Conservation (phyloP, 768 basidiomycete species). For the Cystofilobasidium capitatum region DNA sequence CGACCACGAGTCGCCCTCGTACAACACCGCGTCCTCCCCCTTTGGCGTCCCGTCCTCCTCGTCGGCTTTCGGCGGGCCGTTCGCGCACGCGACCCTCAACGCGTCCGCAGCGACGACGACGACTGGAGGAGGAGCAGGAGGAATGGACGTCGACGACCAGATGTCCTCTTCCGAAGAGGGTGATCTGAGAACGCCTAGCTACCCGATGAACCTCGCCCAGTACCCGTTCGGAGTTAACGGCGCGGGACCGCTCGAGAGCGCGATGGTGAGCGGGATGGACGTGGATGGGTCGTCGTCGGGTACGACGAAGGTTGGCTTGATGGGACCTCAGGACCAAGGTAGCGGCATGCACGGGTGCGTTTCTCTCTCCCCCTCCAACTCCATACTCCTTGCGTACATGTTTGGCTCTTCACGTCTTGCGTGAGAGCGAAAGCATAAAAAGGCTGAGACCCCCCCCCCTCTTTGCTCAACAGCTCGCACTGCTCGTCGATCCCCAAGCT, state of each 20-base stretch:
- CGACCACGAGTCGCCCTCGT: background rate
- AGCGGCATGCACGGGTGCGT: background rate
- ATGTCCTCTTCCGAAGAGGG: background rate
- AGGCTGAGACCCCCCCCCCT: background rate
- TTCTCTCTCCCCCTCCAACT: background rate
- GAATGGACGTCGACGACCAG: background rate
- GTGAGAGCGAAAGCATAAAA: too few species aligned
- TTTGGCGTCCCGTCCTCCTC: background rate
- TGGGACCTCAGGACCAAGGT: background rate
- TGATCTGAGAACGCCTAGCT: background rate
- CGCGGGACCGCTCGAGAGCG: background rate
- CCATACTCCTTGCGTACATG: too few species aligned
- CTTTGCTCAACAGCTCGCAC: background rate
- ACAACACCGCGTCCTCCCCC: background rate
- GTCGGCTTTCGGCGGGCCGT: background rate
- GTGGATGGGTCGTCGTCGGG: background rate
- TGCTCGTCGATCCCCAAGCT: constrained; percentile 19
- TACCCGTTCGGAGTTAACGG: constrained; percentile 3
- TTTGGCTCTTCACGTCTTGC: too few species aligned
- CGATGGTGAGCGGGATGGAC: background rate
- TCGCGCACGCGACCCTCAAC: background rate
- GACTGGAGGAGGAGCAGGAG: background rate
- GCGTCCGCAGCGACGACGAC: too few species aligned
- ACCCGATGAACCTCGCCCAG: background rate
- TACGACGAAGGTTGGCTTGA: background rate